Percentiles rank a stretch among this genome's conserved stretches.
Evolutionary conservation across 352 stramenopile species (phyloP).

Genomic region (Phytophthora aleatoria): DNA sequence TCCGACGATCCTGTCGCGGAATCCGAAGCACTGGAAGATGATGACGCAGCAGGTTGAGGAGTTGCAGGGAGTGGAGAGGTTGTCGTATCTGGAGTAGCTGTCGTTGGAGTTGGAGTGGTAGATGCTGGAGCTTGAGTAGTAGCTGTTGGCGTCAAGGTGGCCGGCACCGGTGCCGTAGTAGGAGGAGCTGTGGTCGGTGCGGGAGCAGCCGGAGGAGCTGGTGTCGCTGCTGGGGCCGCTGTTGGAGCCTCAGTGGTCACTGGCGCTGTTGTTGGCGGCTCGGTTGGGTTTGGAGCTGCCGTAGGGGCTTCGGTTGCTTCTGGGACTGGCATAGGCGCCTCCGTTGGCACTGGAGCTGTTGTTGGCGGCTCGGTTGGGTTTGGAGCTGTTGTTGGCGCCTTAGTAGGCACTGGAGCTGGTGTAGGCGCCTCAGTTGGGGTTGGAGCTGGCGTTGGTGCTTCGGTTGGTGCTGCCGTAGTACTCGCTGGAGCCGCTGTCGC

Average conservation of each 20-base stretch:
- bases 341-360: constrained; percentile 1
- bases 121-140: constrained; percentile 16
- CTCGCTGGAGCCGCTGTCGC: constrained; percentile 2
- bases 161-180: constrained; percentile 13
- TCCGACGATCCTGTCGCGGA: neutral
- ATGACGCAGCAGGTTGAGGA: constrained; percentile 11
- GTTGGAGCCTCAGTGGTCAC: constrained; percentile 9
- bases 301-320: neutral
- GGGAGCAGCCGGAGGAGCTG: constrained; percentile 1
- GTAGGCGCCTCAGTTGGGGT: constrained; percentile 19
- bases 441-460: constrained; percentile 15
- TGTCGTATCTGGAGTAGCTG: constrained; percentile 4
- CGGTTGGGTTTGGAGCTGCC: neutral
- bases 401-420: neutral
- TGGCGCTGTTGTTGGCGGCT: neutral
- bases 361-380: constrained; percentile 9
- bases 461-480: constrained; percentile 2
- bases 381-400: constrained; percentile 14
- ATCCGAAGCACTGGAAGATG: constrained; percentile 12
- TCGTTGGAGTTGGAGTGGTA: constrained; percentile 14
- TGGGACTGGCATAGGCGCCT: neutral
- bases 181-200: constrained; percentile 11
- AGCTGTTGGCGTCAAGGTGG: constrained; percentile 15
- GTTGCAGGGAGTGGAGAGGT: neutral
- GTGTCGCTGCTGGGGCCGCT: constrained; percentile 5